Conservation (phyloP, 257 asterid species). For the Solanum neorickii region DNA sequence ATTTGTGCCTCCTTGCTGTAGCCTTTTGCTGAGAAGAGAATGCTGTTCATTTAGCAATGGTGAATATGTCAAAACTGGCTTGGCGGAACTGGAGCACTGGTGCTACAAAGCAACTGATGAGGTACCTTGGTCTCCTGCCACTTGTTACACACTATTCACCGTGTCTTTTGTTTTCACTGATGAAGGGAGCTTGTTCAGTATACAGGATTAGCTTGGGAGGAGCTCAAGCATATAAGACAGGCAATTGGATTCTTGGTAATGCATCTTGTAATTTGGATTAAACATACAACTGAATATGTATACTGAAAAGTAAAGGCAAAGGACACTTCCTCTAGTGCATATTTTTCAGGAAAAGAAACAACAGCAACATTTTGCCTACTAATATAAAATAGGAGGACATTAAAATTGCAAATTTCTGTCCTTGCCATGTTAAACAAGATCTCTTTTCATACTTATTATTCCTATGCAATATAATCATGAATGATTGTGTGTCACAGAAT, state of each 20-base stretch:
- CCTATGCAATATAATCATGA: background rate
- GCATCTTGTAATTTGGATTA: background rate
- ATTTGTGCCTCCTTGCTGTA: conserved; percentile 15
- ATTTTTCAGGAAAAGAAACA: background rate
- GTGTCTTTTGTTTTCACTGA: conserved; percentile 1
- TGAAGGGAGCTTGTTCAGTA: conserved; percentile 43
- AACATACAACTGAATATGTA: background rate
- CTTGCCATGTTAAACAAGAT: background rate
- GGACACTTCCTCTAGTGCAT: background rate
- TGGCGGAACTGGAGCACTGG: conserved; percentile 99
- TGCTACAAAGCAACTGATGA: conserved; percentile 98
- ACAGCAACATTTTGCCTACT: background rate
- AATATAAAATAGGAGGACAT: background rate
- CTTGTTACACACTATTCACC: background rate
- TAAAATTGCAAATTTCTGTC: background rate
- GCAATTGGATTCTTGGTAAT: conserved; percentile 98
- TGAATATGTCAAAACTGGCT: conserved; percentile 95
- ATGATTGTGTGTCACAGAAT: background rate
- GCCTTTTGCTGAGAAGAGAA: conserved; percentile 93
- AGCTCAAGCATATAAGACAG: conserved; percentile 96
- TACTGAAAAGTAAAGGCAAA: background rate
- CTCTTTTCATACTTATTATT: background rate
- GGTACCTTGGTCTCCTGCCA: conserved; percentile 28
- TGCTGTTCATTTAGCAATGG: conserved; percentile 99
- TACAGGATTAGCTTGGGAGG: conserved; percentile 98